phyloP scores from a whole-genome alignment of 805 yeast species.

The Candida qinlingensis region DNA sequence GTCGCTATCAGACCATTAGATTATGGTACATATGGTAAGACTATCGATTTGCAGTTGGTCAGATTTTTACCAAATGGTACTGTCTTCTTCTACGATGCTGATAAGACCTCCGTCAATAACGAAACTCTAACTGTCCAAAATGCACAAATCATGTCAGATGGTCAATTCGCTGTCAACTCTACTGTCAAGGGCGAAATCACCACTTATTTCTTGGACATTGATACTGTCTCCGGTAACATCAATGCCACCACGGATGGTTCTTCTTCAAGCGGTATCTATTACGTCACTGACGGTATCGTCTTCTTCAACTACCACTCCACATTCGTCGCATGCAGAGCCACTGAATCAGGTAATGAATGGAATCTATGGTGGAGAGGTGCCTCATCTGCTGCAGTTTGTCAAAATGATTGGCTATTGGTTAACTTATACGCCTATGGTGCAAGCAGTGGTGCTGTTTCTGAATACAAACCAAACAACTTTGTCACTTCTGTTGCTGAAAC shows the following conservation, averaged over 20 bases:
- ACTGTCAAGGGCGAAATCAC: conserved; percentile 1
- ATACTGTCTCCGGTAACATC: conserved; percentile 12
- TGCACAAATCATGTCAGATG: conserved; percentile 9
- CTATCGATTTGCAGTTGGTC: conserved; percentile 16
- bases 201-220: conserved; percentile 9
- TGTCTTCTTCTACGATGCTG: conserved; percentile 15
- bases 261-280: conserved; percentile 14
- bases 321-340: conserved; percentile 19
- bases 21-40: conserved; percentile 12
- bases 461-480: conserved; percentile 15
- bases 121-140: conserved; percentile 8
- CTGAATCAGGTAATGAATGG: conserved; percentile 7
- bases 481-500: conserved; percentile 17
- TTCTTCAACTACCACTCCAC: conserved; percentile 18
- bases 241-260: conserved; percentile 4
- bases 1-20: conserved; percentile 17
- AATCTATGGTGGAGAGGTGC: conserved; percentile 22
- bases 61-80: conserved; percentile 11
- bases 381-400: conserved; percentile 15
- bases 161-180: conserved; percentile 13
- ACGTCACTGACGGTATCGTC: conserved; percentile 7
- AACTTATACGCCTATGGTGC: conserved; percentile 11
- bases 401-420: conserved; percentile 18
- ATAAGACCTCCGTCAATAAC: background rate
- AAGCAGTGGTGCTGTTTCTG: conserved; percentile 6